Conservation (phyloP, 2,329 filamentous ascomycete species). For the Ophiosphaerella korrae region DNA sequence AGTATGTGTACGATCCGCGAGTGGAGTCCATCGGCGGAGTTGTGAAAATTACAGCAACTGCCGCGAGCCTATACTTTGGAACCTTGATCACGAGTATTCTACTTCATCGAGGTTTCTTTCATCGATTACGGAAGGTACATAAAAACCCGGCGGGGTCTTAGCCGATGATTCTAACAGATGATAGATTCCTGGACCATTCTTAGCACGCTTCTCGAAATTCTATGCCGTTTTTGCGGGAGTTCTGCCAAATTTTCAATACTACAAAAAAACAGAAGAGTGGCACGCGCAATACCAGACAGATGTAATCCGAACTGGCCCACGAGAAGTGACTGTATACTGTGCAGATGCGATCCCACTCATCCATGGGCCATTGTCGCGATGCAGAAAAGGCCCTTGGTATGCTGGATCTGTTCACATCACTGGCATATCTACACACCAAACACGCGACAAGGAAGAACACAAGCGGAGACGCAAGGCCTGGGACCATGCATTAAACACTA, state of each 20-base stretch:
- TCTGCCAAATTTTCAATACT: slow-evolving; percentile 28
- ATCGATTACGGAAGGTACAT: slow-evolving; percentile 42
- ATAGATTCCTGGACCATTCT: slow-evolving; percentile 48
- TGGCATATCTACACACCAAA: slow-evolving; percentile 31
- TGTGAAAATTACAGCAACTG: slow-evolving; percentile 10
- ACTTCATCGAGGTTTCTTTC: slow-evolving; percentile 50
- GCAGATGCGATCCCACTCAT: slow-evolving; percentile 36
- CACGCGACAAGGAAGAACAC: slow-evolving; percentile 38
- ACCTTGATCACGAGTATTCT: slow-evolving; percentile 40
- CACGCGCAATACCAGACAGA: slow-evolving; percentile 38
- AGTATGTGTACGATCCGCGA: slow-evolving; percentile 19
- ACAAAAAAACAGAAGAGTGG: slow-evolving; percentile 27
- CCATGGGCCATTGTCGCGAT: slow-evolving; percentile 36
- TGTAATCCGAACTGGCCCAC: slow-evolving; percentile 42
- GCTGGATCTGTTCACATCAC: slow-evolving; percentile 16
- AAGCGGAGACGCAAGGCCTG: slow-evolving; percentile 37
- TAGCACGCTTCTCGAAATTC: slow-evolving; percentile 45
- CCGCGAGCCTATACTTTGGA: slow-evolving; percentile 26
- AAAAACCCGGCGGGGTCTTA: neutral
- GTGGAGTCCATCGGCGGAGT: slow-evolving; percentile 14
- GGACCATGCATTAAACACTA: slow-evolving; percentile 42
- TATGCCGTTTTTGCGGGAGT: slow-evolving; percentile 40
- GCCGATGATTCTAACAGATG: neutral
- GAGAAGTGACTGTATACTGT: slow-evolving; percentile 38
- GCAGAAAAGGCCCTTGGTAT: slow-evolving; percentile 40